These are phyloP conservation scores for Ceratobasidium sp. DNA, from an alignment of 1,284 basidiomycete species.

Conservation along the genomic window DNA sequence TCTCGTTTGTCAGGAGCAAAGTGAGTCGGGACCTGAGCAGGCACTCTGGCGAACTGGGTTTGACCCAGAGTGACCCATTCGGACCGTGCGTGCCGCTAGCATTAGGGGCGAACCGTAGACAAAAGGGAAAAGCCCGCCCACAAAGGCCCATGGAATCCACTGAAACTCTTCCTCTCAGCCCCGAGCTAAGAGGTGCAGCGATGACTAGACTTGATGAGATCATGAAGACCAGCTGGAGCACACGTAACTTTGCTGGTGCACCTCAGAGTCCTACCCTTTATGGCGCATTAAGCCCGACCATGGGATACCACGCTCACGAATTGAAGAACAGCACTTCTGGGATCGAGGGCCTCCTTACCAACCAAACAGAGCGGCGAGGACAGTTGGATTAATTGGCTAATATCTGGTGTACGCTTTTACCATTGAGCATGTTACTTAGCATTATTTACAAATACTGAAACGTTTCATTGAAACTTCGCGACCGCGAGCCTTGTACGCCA, in stretches of 20 bases:
- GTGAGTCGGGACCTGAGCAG: neutral
- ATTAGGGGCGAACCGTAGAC: neutral
- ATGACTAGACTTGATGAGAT: conserved; percentile 31
- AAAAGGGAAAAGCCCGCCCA: neutral
- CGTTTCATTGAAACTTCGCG: neutral
- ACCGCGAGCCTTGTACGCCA: neutral
- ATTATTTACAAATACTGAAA: neutral
- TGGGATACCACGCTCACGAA: neutral
- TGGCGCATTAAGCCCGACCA: conserved; percentile 15
- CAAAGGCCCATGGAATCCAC: neutral
- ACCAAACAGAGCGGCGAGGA: neutral
- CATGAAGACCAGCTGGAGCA: conserved; percentile 25
- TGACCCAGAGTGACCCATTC: neutral
- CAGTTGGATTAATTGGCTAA: neutral
- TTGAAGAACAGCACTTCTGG: neutral
- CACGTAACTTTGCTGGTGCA: conserved; percentile 14
- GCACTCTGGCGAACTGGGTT: neutral
- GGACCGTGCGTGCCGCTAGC: neutral
- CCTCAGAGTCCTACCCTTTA: conserved; percentile 24
- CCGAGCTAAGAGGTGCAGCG: conserved; percentile 21
- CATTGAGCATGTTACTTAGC: neutral
- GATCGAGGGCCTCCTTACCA: neutral
- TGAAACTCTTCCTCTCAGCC: conserved; percentile 19
- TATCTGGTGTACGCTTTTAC: neutral
- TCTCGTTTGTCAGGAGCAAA: neutral